Evolutionary conservation across 2,329 filamentous ascomycete species (phyloP), one percentile per base, ranked within the genome.

Genomic region (Bipolaris victoriae): DNA sequence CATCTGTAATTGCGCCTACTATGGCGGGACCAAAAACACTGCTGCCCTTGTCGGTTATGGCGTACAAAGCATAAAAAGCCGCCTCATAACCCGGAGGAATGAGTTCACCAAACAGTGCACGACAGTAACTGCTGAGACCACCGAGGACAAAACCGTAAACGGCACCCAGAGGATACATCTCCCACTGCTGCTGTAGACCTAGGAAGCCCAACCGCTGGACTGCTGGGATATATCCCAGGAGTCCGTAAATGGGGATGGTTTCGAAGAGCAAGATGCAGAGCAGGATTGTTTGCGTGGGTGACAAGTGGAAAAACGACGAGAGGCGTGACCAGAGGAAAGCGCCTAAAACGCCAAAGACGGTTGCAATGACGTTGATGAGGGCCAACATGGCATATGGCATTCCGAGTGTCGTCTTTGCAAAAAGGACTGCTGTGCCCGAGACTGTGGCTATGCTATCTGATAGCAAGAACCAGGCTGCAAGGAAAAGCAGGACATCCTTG

Each of bases 11-110:
- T 11, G 88, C 87, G 1, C 93, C 95, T 0, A 99, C 95, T 72
- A 99, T 94, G 0, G 92, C 90, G 0, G 95, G 95, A 0, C 95
- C 95, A 76, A 99, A 97, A 2, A 98, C 83, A 72, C 91, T 96
- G 20, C 90, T 95, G 1, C 94, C 93, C 77, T 99, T 99, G 76
- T 99, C 95, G 1, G 95, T 98, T 62, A 98, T 97, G 35, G 95
- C 95, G 73, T 98, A 99, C 1, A 99, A 82, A 0, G 94, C 93
- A 73, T 96, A 99, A 73, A 99, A 99, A 0, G 94, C 93, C 0
- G 95, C 93, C 77, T 99, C 95, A 29, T 90, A 96, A 3, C 95
- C 95, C 0, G 92, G 91, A 1, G 95, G 95, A 53, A 99, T 96
- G 55, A 99, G 83, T 76, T 98, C 93, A 37, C 92, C 93, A 72